Evolutionary conservation across 805 yeast genomes (phyloP), one percentile per base, ranked within the genome.

Genomic region (Sporopachydermia lactativora): DNA sequence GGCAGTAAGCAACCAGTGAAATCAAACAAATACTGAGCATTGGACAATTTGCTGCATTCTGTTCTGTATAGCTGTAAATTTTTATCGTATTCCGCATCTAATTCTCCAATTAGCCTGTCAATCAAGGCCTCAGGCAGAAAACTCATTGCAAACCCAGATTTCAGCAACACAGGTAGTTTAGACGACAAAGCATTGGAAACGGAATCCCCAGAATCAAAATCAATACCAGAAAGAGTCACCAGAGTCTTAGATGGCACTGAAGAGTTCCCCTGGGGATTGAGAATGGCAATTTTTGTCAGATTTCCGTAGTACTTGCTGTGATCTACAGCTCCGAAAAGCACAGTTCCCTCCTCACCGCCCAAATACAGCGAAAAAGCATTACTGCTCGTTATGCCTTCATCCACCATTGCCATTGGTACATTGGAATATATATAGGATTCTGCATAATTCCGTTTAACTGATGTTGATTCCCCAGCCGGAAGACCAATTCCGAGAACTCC

Each of bases 401-500:
- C 34, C 13, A 36, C 39, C 18, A 36, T 17, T 17, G 39, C 39
- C 6, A 14, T 34, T 8, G 3, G 42, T 40, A 24, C 18, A 15
- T 36, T 36, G 18, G 2, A 36, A 14, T 35, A 36, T 15, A 19
- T 43, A 37, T 36, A 13, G n/a, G n/a, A n/a, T n/a, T n/a, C n/a
- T n/a, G n/a, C n/a, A n/a, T n/a, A n/a, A n/a, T n/a, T n/a, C n/a
- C n/a, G n/a, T n/a, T n/a, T n/a, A n/a, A n/a, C n/a, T n/a, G n/a
- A n/a, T n/a, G 31, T 24, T n/a, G n/a, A 8, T 57, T 86, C 95
- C 41, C 82, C 65, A 11, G 75, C 81, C 3, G 72, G 60, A 39
- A 81, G 64, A 6, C 92, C 89, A 46, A 82, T 73, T 13, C 39
- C 86, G 31, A 82, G 58, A 17, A 83, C 89, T 42, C 94, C 89